Percentiles rank a stretch among this genome's conserved stretches.
These are phyloP conservation scores for Coemansia sp. DNA, from an alignment of 192 early-diverging fungal species.

Conservation along the genomic window DNA sequence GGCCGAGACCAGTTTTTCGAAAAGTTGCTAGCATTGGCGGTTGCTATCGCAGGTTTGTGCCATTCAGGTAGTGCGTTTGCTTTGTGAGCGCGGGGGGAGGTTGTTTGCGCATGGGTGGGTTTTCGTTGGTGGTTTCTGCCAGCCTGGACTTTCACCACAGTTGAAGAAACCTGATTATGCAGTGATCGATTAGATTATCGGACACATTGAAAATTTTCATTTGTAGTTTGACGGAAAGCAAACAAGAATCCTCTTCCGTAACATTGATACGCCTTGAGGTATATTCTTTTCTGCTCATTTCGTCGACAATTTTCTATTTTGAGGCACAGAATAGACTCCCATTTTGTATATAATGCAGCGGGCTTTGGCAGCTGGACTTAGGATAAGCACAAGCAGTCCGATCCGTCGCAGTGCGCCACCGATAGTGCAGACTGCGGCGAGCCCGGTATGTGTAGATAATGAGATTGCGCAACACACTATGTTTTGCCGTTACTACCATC, in stretches of 20 bases:
- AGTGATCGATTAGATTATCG: neutral
- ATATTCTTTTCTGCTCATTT: neutral
- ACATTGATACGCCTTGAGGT: neutral
- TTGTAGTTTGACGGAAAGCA: neutral
- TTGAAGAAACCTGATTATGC: neutral
- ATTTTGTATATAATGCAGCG: neutral
- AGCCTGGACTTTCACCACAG: neutral
- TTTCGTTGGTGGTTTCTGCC: neutral
- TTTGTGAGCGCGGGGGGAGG: too few relatives aligned
- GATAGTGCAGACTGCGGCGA: neutral
- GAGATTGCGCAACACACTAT: neutral
- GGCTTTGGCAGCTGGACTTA: neutral
- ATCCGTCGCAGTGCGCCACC: neutral
- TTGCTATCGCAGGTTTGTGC: too few relatives aligned
- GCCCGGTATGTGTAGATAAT: neutral
- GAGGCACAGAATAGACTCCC: neutral
- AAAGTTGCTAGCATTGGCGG: too few relatives aligned
- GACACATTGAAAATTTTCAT: neutral
- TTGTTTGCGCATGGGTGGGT: too few relatives aligned
- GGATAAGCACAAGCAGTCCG: constrained; percentile 3
- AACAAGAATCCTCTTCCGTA: neutral
- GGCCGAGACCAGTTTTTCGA: neutral
- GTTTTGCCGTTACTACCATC: neutral
- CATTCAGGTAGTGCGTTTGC: too few relatives aligned
- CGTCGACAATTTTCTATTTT: neutral